Conservation (phyloP, 2,329 filamentous ascomycete species). For the Remersonia thermophila region DNA sequence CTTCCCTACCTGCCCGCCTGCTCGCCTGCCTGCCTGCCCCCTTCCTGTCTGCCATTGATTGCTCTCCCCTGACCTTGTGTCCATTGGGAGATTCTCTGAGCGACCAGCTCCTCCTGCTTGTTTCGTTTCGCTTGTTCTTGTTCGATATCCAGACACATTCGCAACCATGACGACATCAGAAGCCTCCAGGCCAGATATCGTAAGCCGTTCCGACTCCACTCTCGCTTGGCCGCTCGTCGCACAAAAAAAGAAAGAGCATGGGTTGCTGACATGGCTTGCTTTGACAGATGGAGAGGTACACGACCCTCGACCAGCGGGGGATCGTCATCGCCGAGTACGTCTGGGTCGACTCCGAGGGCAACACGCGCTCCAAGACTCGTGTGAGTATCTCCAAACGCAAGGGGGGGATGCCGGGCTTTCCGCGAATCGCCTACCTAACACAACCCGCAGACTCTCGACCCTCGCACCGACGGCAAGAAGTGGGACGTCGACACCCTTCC, state of each 20-base stretch:
- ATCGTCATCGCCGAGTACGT: slow-evolving; percentile 88
- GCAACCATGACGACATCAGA: slow-evolving; percentile 6
- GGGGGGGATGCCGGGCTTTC: too few relatives aligned
- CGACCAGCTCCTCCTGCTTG: slow-evolving; percentile 4
- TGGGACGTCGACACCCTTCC: slow-evolving; percentile 17
- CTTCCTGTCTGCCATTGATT: too few relatives aligned
- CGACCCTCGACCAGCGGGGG: slow-evolving; percentile 80
- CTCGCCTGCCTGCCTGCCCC: too few relatives aligned
- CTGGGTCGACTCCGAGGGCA: slow-evolving; percentile 80
- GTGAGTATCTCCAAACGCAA: slow-evolving; percentile 57
- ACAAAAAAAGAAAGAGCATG: background rate
- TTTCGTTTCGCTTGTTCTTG: background rate
- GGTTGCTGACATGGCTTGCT: background rate
- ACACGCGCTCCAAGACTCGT: slow-evolving; percentile 88
- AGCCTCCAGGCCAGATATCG: slow-evolving; percentile 5
- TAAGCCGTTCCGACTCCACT: background rate
- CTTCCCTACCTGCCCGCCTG: too few relatives aligned
- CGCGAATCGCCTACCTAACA: slow-evolving; percentile 5
- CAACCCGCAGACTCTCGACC: slow-evolving; percentile 33
- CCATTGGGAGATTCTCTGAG: too few relatives aligned
- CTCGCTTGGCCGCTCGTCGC: too few relatives aligned
- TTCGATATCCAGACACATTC: slow-evolving; percentile 2
- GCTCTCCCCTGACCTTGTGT: too few relatives aligned
- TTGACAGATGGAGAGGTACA: slow-evolving; percentile 75
- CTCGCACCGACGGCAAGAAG: slow-evolving; percentile 8